A percentile compares a stretch with the other conserved stretches of the same genome.
Conservation (phyloP, 345 rosid genomes). For the Cardamine occulta region DNA sequence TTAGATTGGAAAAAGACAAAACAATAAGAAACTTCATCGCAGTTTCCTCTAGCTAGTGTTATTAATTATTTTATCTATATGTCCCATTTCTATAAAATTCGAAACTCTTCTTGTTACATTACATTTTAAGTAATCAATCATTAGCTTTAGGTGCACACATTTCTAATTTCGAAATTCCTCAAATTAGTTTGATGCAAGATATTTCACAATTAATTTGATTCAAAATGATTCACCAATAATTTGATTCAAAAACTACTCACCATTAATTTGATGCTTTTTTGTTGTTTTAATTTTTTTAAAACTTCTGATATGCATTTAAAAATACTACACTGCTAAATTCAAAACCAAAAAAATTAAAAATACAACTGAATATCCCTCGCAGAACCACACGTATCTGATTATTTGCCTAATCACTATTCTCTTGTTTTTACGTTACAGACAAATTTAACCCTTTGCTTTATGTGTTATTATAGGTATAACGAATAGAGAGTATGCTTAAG, state of each 20-base stretch:
- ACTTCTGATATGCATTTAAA: background rate
- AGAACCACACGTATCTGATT: background rate
- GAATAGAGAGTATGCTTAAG: constrained; percentile 25
- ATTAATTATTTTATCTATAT: background rate
- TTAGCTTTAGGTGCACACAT: constrained; percentile 11
- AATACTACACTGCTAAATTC: background rate
- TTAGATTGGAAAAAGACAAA: constrained; percentile 28
- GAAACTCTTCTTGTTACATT: constrained; percentile 29
- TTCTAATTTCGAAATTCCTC: constrained; percentile 2
- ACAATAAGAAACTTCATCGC: constrained; percentile 32
- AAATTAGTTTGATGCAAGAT: constrained; percentile 3
- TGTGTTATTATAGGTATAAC: constrained; percentile 29
- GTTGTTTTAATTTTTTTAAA: background rate
- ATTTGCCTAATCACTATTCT: constrained; percentile 7
- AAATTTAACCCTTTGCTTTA: constrained; percentile 1
- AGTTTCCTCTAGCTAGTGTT: constrained; percentile 31
- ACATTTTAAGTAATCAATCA: constrained; percentile 32
- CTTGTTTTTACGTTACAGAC: constrained; percentile 22
- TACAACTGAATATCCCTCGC: background rate
- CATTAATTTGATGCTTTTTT: constrained; percentile 11
- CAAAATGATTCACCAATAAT: background rate
- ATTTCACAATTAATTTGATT: background rate
- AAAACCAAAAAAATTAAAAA: background rate
- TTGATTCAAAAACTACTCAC: background rate
- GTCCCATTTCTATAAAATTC: background rate